Conservation (phyloP, 169 alveolate species). For the Eimeria tenella region DNA sequence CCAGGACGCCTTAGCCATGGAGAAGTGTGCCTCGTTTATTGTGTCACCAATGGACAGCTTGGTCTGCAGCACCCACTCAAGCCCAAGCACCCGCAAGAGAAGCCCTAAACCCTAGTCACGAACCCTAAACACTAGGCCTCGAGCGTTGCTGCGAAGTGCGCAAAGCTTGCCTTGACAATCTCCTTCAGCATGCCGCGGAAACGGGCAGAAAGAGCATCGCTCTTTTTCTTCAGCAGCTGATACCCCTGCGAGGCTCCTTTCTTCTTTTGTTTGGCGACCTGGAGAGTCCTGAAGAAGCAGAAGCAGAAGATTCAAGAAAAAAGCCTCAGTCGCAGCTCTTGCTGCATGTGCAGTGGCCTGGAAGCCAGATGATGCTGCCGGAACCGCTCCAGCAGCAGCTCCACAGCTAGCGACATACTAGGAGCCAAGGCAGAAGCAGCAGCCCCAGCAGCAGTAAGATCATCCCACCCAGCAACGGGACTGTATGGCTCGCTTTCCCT, state of each 20-base stretch:
- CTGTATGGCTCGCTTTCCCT: too few species aligned
- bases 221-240: constrained; percentile 91
- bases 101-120: neutral
- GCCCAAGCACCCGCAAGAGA: neutral
- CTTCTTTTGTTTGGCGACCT: constrained; percentile 81
- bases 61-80: neutral
- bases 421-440: constrained; percentile 7
- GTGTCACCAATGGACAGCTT: constrained; percentile 92
- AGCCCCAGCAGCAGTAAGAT: neutral
- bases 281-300: constrained; percentile 83
- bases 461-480: neutral
- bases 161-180: constrained; percentile 84
- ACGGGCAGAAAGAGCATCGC: constrained; percentile 93
- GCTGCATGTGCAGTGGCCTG: neutral
- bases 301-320: neutral
- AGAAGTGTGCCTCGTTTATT: constrained; percentile 88
- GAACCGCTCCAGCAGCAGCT: neutral
- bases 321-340: neutral
- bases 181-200: constrained; percentile 91
- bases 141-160: neutral
- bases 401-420: neutral
- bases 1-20: constrained; percentile 93
- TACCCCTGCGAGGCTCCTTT: constrained; percentile 94
- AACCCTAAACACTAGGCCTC: constrained; percentile 26
- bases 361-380: neutral